Conservation (phyloP, 352 stramenopile genomes). For the Phytophthora citricola region DNA sequence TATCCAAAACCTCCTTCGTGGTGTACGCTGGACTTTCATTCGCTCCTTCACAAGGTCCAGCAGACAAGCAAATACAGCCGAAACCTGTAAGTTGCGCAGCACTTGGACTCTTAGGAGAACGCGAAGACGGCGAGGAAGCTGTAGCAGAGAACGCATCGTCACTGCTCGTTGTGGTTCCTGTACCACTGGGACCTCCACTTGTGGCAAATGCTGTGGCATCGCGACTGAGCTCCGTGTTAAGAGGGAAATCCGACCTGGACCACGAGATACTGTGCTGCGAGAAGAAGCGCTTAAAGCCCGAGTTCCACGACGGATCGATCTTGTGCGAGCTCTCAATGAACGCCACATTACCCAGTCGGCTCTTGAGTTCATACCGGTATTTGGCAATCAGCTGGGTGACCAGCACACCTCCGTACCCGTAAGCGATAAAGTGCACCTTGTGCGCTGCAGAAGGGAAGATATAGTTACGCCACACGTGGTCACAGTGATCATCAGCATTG, state of each 20-base stretch:
- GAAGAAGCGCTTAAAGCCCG: constrained; percentile 82
- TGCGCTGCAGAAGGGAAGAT: constrained; percentile 80
- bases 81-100: constrained; percentile 51
- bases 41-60: constrained; percentile 58
- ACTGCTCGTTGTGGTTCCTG: constrained; percentile 28
- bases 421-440: constrained; percentile 91
- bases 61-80: constrained; percentile 82
- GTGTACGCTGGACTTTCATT: constrained; percentile 74
- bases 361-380: constrained; percentile 79
- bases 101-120: constrained; percentile 42
- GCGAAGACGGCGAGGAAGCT: constrained; percentile 30
- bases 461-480: constrained; percentile 91
- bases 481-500: constrained; percentile 88
- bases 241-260: constrained; percentile 66
- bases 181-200: constrained; percentile 12
- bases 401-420: constrained; percentile 82
- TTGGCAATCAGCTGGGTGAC: constrained; percentile 87
- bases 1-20: constrained; percentile 72
- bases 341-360: constrained; percentile 83
- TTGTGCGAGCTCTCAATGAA: constrained; percentile 91
- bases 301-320: constrained; percentile 72
- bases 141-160: constrained; percentile 26
- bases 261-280: constrained; percentile 84
- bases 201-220: constrained; percentile 32
- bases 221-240: constrained; percentile 67